Conservation (phyloP, 306 rosid species). For the Trifolium pratense region DNA sequence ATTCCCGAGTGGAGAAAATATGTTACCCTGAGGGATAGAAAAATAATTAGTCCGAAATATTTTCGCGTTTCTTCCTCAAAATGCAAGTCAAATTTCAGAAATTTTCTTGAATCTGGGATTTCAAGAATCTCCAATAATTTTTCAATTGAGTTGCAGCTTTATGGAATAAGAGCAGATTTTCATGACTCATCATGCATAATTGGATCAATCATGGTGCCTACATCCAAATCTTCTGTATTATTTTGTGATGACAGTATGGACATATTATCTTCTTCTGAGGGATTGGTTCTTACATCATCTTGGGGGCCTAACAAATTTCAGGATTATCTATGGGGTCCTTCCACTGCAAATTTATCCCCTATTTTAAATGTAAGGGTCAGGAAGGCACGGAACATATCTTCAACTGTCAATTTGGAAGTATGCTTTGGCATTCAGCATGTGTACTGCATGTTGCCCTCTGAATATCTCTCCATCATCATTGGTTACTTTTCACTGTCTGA, state of each 20-base stretch:
- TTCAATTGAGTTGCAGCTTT: slow-evolving; percentile 57
- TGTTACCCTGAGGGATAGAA: slow-evolving; percentile 58
- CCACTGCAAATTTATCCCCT: slow-evolving; percentile 67
- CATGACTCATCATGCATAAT: slow-evolving; percentile 84
- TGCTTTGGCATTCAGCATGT: slow-evolving; percentile 82
- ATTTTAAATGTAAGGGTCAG: slow-evolving; percentile 75
- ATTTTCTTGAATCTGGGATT: slow-evolving; percentile 46
- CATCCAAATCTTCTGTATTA: slow-evolving; percentile 59
- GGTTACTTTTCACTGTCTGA: slow-evolving; percentile 86
- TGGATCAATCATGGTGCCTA: slow-evolving; percentile 68
- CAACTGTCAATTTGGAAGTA: slow-evolving; percentile 61
- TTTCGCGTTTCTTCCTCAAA: slow-evolving; percentile 45
- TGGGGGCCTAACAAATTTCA: slow-evolving; percentile 63
- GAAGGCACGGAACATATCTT: slow-evolving; percentile 48
- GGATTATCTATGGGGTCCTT: slow-evolving; percentile 88
- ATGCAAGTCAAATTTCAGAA: slow-evolving; percentile 42
- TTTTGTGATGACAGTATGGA: slow-evolving; percentile 65
- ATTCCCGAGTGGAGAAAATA: slow-evolving; percentile 77
- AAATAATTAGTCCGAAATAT: slow-evolving; percentile 47
- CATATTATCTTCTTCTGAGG: slow-evolving; percentile 69
- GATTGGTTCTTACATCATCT: slow-evolving; percentile 72
- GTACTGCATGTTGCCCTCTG: slow-evolving; percentile 83
- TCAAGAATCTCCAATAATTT: slow-evolving; percentile 43
- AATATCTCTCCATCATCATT: slow-evolving; percentile 79
- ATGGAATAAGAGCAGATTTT: slow-evolving; percentile 69